Base-by-base conservation (phyloP, 192 early-diverging fungal species). In the Dissophora globulifera region DNA sequence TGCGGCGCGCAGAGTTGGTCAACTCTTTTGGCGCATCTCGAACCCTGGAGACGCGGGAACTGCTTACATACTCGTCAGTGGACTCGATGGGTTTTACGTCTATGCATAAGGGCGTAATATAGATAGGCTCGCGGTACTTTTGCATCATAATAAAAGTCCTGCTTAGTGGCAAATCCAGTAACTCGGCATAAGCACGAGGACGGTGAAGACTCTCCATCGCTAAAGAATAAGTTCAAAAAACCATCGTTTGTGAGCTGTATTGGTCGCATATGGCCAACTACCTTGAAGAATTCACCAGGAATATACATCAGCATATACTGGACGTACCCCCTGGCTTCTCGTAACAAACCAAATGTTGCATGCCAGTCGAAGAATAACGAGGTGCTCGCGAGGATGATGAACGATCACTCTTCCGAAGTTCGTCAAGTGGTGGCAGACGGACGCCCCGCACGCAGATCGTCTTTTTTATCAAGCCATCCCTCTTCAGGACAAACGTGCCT, bases 401-500 rank as follows among this genome's bases (percentile, higher is more conserved):
- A n/a, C n/a, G n/a, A n/a, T n/a, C n/a, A n/a, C n/a, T n/a, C n/a
- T n/a, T n/a, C n/a, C n/a, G n/a, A n/a, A 67, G 30, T 11, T 76
- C 51, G 7, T 41, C 23, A 0, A 50, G 58, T 7, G 57, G 22
- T 0, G 55, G 38, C 4, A 67, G 23, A 30, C 51, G 32, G 17
- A 66, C 19, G 1, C 67, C 59, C 22, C 40, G 71, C 19, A 78
- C 64, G 16, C 71, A 74, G 1, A 81, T 64, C 0, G 80, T 81
- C 58, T 81, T 81, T 25, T 81, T 81, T 11, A 68, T 56, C 31
- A 81, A 43, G 0, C 80, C 80, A 26, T 68, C 59, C 27, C 78
- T 81, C 20, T 72, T 66, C 50, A 78, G 29, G 0, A 81, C 69
- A 65, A 78, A 81, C 3, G 80, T 74, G 3, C 80, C 80, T 27